Conservation (phyloP, 179 eudicot species). For the Silene vulgaris region DNA sequence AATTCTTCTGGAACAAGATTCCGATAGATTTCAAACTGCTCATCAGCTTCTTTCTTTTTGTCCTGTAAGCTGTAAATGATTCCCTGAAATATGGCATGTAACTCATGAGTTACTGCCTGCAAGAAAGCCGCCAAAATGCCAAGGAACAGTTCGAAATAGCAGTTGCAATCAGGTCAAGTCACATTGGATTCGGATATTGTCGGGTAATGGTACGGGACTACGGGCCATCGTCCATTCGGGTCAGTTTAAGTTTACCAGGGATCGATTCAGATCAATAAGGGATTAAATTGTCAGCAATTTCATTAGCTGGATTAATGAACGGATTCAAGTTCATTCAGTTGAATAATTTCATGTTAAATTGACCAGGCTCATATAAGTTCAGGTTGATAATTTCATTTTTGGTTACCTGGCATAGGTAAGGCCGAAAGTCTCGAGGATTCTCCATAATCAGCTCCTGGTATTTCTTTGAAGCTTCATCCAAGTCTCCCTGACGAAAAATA, state of each 20-base stretch:
- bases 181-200: no score
- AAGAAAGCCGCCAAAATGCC: background rate
- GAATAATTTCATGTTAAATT: no score
- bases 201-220: no score
- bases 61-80: conserved; percentile 79
- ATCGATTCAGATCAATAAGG: no score
- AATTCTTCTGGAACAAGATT: conserved; percentile 91
- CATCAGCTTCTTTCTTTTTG: conserved; percentile 77
- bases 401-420: conserved; percentile 88
- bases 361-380: no score
- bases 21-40: conserved; percentile 61
- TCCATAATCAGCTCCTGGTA: conserved; percentile 57
- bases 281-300: no score
- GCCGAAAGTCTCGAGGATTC: conserved; percentile 91
- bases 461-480: conserved; percentile 65
- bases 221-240: no score
- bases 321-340: no score
- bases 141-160: background rate
- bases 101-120: conserved; percentile 8
- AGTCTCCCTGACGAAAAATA: conserved; percentile 56
- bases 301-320: no score
- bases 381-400: background rate
- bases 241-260: no score
- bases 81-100: conserved; percentile 50
- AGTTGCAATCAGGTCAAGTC: no score